These are phyloP conservation scores for Populus deltoides DNA, from an alignment of 345 rosid genomes.

Conservation along the genomic window DNA sequence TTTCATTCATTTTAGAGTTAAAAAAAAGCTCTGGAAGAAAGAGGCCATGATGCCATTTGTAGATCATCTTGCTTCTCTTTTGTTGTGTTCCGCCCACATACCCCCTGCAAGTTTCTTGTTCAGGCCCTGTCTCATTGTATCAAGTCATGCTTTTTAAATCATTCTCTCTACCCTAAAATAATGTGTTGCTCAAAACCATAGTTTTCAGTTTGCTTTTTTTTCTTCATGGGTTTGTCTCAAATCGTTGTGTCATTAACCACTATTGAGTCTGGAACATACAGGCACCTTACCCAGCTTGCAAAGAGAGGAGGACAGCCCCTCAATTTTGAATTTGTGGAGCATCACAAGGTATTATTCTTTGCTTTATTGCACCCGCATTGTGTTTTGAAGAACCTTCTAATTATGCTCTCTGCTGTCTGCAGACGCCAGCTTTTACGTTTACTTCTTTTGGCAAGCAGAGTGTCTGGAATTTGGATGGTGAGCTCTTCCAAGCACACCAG, in stretches of 20 bases:
- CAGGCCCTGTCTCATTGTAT: too few species aligned
- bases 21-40: neutral
- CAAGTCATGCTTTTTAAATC: too few species aligned
- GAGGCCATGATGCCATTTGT: too few species aligned
- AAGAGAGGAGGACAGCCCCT: constrained; percentile 75
- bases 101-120: too few species aligned
- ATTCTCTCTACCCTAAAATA: too few species aligned
- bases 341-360: constrained; percentile 54
- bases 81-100: too few species aligned
- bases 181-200: too few species aligned
- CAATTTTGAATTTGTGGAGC: constrained; percentile 80
- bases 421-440: constrained; percentile 87
- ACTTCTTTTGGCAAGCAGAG: constrained; percentile 74
- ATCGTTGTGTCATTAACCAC: neutral
- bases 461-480: constrained; percentile 92
- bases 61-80: neutral
- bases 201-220: neutral
- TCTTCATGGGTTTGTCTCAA: neutral
- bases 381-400: too few species aligned
- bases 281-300: constrained; percentile 94
- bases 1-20: neutral
- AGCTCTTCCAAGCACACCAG: constrained; percentile 80
- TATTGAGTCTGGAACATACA: constrained; percentile 22
- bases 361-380: too few species aligned
- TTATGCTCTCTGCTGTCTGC: constrained; percentile 13